phyloP scores from a whole-genome alignment of 1,284 basidiomycete species.

The Schizophyllum commune region DNA sequence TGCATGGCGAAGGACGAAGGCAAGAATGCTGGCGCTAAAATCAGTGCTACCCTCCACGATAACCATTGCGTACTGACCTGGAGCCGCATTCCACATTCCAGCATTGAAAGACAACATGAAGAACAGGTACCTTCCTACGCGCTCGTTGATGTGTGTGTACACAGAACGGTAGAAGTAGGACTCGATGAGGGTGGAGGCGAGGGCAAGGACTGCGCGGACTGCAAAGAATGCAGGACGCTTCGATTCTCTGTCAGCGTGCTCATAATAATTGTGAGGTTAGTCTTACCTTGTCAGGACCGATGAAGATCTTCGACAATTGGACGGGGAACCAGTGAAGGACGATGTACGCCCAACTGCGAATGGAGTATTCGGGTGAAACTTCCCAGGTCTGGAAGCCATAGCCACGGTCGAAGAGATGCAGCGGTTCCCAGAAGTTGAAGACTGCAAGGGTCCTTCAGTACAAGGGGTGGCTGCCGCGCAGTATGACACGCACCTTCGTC shows the following conservation, averaged over 20 bases:
- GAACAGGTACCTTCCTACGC: constrained; percentile 87
- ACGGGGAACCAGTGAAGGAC: constrained; percentile 66
- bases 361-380: constrained; percentile 82
- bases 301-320: constrained; percentile 24
- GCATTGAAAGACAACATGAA: constrained; percentile 81
- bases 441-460: constrained; percentile 39
- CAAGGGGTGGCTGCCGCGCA: not conserved
- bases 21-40: constrained; percentile 60
- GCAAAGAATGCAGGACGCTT: constrained; percentile 86
- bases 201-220: constrained; percentile 73
- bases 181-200: constrained; percentile 74
- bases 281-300: constrained; percentile 46
- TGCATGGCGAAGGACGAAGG: constrained; percentile 97
- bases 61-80: constrained; percentile 41
- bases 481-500: constrained; percentile 73
- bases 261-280: constrained; percentile 1
- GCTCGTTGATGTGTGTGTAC: constrained; percentile 76
- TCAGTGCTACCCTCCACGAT: constrained; percentile 2
- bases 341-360: constrained; percentile 93
- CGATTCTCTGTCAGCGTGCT: constrained; percentile 1
- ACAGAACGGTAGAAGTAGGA: constrained; percentile 82
- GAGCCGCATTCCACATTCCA: constrained; percentile 90
- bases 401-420: constrained; percentile 83
- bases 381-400: constrained; percentile 98
- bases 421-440: constrained; percentile 98